Evolutionary conservation across 139 green algal genomes (phyloP), one percentile per base, ranked within the genome.

Genomic region (Coccomyxa sp.): DNA sequence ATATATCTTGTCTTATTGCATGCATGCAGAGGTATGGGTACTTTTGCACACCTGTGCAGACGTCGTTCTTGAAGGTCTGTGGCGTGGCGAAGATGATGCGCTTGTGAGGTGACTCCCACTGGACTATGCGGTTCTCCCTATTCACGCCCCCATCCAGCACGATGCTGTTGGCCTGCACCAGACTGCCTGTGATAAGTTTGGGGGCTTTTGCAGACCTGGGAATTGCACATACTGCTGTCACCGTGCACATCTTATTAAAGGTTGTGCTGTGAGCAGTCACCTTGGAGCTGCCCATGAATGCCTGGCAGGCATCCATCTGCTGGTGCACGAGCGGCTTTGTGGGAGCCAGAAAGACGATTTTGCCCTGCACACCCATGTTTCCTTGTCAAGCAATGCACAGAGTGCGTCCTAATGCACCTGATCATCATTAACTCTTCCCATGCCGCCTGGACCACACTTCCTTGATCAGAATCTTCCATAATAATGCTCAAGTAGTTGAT

Each of bases 331-430:
- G 92, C 25, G 96, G 96, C 79, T 90, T 89, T 25, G 97, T 98
- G 18, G 97, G 96, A 23, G 97, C 95, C 58, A 96, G 82, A 82
- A 99, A 99, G 76, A 98, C 92, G 0, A 98, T 82, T 90, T 98
- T 98, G 82, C 94, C 93, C 87, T 92, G 85, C 81, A 82, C 45
- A 27, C 63, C 63, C 21, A 21, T 71, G 10, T 9, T 71, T 25
- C 4, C 7, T 51, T 9, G 21, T 31, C 71, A 78, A 31, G 23
- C 71, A 45, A 1, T 16, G 23, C 71, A 51, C 63, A 28, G 4
- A 9, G 63, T n/a, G 18, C 18, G 1, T 9, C 7, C 63, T 71
- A 15, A 4, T 11, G 7, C 63, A 71, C 63, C 18, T 25, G 18
- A 25, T 28, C 63, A 71, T 11, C 57, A 76, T 63, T 1, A 51